Evolutionary conservation across 1,139 yeast species (phyloP), one percentile per base, ranked within the genome.

Genomic region (Debaryomyces nepalensis): DNA sequence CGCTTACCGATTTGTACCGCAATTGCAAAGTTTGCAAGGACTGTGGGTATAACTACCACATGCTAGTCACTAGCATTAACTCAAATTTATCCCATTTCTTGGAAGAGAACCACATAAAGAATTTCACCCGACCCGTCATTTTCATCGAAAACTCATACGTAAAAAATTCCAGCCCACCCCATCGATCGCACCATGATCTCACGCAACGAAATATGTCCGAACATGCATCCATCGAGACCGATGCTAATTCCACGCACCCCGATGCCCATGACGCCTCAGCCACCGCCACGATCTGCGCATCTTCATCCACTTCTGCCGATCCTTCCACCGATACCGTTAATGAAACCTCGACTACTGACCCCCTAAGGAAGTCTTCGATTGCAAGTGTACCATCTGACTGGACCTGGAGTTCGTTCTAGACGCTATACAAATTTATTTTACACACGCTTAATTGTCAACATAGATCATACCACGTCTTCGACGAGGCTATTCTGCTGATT

Each of bases 361-460:
- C 37, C 3, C 45, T 44, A 26, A 44, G 51, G 19, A 47, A 50
- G 31, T 41, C 52, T n/a, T 38, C 42, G 26, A 45, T 46, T 22
- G 52, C 51, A 23, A 64, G 59, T 11, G 65, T 65, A 8, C 69
- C 71, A 1, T 54, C 59, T 20, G 77, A 72, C 51, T 73, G 78
- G 78, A 67, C 66, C 23, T 73, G 78, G 77, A 70, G 76, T 50
- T 69, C 76, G 3, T 73, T 73, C 49, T 72, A 50, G 52, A 6
- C n/a, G 6, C 24, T 22, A 22, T 22, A 22, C 8, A 22, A 10
- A 9, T 9, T 9, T 22, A 22, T 11, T 24, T 43, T 19, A 32
- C 4, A 4, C 14, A n/a, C 18, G 16, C 33, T 21, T 18, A 14
- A 7, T 15, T 10, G 26, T 22, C 18, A 10, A 4, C 4, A 22